A percentile compares a stretch with the other conserved stretches of the same genome.
Conservation (phyloP, 345 rosid species). For the Populus pruinosa region DNA sequence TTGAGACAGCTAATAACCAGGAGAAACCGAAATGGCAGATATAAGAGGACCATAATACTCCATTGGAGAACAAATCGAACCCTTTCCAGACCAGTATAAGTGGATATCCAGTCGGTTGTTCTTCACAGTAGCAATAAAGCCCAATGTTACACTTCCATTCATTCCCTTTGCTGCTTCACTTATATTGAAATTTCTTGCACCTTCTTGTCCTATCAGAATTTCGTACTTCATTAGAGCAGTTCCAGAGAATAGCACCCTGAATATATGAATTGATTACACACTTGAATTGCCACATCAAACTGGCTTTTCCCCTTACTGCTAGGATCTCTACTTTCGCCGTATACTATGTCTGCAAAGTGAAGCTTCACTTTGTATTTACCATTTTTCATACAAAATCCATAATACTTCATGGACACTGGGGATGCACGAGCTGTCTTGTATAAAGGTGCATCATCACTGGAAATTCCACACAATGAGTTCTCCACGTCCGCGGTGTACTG, state of each 20-base stretch:
- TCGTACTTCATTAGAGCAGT: neutral
- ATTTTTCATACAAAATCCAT: slow-evolving; percentile 4
- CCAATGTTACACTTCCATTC: neutral
- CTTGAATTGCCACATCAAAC: slow-evolving; percentile 4
- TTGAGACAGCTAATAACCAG: neutral
- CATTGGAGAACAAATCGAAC: neutral
- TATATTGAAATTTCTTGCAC: neutral
- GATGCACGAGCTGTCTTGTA: neutral
- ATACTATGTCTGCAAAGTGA: slow-evolving; percentile 1
- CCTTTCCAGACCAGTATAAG: slow-evolving; percentile 5
- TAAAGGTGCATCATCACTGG: neutral
- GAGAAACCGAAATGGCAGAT: slow-evolving; percentile 7
- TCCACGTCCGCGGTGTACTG: neutral
- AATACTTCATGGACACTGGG: neutral
- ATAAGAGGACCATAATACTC: slow-evolving; percentile 4
- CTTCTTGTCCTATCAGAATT: neutral
- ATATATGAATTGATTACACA: neutral
- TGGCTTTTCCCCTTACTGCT: neutral
- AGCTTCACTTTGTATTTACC: slow-evolving; percentile 1
- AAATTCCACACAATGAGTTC: slow-evolving; percentile 2
- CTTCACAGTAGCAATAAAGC: neutral
- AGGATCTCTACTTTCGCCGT: neutral
- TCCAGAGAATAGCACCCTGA: neutral
- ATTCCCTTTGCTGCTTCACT: neutral
- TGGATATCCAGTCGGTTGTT: slow-evolving; percentile 1